Evolutionary conservation across 306 rosid species (phyloP).

Genomic region (Pyrus betulifolia): DNA sequence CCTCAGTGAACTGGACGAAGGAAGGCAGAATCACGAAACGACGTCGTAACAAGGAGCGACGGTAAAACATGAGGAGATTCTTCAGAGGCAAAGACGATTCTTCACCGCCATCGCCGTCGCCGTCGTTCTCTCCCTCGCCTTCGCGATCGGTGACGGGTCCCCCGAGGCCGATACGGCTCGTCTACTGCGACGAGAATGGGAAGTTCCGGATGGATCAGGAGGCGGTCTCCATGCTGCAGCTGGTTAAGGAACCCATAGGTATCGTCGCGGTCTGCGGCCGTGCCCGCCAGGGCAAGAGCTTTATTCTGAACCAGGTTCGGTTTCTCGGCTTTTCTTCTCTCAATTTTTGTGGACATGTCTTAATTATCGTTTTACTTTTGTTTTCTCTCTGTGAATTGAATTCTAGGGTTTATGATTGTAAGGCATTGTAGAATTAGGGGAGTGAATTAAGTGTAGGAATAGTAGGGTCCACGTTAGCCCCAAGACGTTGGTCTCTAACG

Average conservation of each 20-base stretch:
- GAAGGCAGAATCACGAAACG: background rate
- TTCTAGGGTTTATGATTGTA: slow-evolving; percentile 27
- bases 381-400: background rate
- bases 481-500: no score
- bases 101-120: slow-evolving; percentile 33
- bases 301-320: slow-evolving; percentile 70
- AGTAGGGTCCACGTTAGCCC: background rate
- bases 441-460: background rate
- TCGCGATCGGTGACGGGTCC: slow-evolving; percentile 59
- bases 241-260: slow-evolving; percentile 87
- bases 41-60: background rate
- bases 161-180: slow-evolving; percentile 72
- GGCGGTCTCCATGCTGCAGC: slow-evolving; percentile 84
- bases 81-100: slow-evolving; percentile 46
- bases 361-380: background rate
- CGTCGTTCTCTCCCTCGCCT: slow-evolving; percentile 16
- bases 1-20: background rate
- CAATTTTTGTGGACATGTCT: background rate
- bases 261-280: slow-evolving; percentile 92
- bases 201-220: slow-evolving; percentile 93
- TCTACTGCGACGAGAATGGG: slow-evolving; percentile 83
- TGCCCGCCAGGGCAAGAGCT: slow-evolving; percentile 96
- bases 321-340: background rate
- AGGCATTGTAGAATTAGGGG: background rate
- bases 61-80: slow-evolving; percentile 27